Evolutionary conservation across 352 stramenopile species (phyloP).

Genomic region (Phytophthora citrophthora): DNA sequence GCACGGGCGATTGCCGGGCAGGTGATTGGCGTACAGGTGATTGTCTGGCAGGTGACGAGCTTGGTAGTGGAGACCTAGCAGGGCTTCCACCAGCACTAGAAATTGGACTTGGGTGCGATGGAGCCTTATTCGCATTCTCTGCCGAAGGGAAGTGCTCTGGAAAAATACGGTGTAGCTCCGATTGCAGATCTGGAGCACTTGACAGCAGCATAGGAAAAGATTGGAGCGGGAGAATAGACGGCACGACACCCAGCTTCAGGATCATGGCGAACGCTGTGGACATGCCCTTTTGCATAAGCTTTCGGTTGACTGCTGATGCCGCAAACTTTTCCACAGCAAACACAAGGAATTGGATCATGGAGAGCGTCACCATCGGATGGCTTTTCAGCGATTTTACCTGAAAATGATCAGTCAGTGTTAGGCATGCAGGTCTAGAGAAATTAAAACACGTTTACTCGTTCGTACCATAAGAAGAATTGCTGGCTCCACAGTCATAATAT

Average conservation of each 20-base stretch:
- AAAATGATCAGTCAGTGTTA: constrained; percentile 6
- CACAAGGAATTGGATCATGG: constrained; percentile 88
- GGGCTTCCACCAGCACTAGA: constrained; percentile 47
- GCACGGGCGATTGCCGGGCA: constrained; percentile 36
- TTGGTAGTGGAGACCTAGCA: constrained; percentile 43
- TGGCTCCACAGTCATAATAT: constrained; percentile 86
- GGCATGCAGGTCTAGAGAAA: background rate
- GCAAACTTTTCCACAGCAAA: constrained; percentile 89
- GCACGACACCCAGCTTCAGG: constrained; percentile 76
- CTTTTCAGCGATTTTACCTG: constrained; percentile 89
- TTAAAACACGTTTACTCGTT: background rate
- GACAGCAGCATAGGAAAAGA: constrained; percentile 79
- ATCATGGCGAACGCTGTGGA: constrained; percentile 79
- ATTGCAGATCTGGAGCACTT: constrained; percentile 72
- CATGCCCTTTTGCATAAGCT: constrained; percentile 85
- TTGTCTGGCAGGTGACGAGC: constrained; percentile 50
- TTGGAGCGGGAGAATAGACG: constrained; percentile 72
- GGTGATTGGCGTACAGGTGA: constrained; percentile 56
- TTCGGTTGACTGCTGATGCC: constrained; percentile 71
- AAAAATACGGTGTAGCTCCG: constrained; percentile 81
- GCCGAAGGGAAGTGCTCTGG: constrained; percentile 80
- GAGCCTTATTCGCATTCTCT: constrained; percentile 47
- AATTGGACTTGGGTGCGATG: constrained; percentile 39
- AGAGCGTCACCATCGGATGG: constrained; percentile 80
- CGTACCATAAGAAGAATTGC: constrained; percentile 85